Evolutionary conservation across 306 rosid species (phyloP), one percentile per base, ranked within the genome.

Genomic region (barrel medic (Medicago truncatula)): DNA sequence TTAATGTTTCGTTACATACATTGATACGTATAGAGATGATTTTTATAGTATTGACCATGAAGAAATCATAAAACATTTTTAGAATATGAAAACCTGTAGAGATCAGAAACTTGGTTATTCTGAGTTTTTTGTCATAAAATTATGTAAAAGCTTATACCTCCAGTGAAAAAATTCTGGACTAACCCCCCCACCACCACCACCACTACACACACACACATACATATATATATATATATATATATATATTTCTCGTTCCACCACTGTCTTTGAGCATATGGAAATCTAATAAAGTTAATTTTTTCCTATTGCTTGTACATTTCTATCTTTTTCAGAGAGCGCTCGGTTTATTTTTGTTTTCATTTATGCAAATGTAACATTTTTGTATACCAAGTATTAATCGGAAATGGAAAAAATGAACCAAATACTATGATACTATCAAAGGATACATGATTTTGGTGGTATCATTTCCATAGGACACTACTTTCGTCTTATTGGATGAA

Each of bases 351-450:
- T 53, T 50, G 14, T 15, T 54, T 21, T 53, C 23, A 38, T 53
- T 50, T 53, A 66, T 56, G 12, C 40, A 10, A 53, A 60, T n/a
- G 34, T 59, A 13, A 16, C 34, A 43, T 23, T 59, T 73, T 58
- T 73, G 46, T 25, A 2, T 59, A 28, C 9, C 13, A 10, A 23
- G 8, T 59, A 6, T 59, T 20, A 58, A 43, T 59, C 4, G 39
- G 41, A 43, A 59, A 58, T 73, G 28, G 15, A n/a, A 28, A 56
- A 56, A 54, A 12, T 25, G 18, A 60, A 74, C 78, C 17, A 34
- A 34, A 34, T 34, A 34, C 38, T 34, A 34, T 34, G 38, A 34
- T 34, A 34, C 7, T 34, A 34, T 34, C 38, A 34, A 34, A 34
- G 38, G 38, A 34, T 4, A 4, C 6, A 34, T 34, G 38, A 4